phyloP scores from a whole-genome alignment of 495 filamentous ascomycete genomes.

The Terfezia claveryi region DNA sequence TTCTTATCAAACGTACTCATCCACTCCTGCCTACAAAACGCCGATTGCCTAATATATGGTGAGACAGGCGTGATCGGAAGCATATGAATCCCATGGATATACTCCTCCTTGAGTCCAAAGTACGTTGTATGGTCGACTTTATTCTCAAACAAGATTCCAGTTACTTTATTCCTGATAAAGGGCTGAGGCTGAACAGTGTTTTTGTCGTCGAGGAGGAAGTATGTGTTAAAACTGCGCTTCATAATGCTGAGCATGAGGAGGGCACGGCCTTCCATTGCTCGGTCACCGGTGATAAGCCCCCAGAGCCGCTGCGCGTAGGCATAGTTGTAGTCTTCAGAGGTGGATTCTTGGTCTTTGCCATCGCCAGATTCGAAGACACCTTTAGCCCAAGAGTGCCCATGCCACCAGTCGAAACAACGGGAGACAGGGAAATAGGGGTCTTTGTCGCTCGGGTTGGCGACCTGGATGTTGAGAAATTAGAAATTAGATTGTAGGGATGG shows the following conservation, averaged over 20 bases:
- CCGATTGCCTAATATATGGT: slow-evolving; percentile 35
- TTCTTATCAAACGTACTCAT: slow-evolving; percentile 37
- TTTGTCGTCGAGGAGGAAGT: slow-evolving; percentile 50
- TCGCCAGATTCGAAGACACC: slow-evolving; percentile 66
- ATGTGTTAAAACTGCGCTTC: slow-evolving; percentile 44
- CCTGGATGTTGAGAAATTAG: slow-evolving; percentile 40
- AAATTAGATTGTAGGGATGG: background rate
- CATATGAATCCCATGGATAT: slow-evolving; percentile 89
- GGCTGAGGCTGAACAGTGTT: slow-evolving; percentile 52
- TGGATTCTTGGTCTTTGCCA: slow-evolving; percentile 76
- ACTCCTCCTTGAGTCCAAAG: slow-evolving; percentile 64
- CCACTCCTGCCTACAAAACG: slow-evolving; percentile 72
- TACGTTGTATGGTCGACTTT: slow-evolving; percentile 89
- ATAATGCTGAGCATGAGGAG: slow-evolving; percentile 72
- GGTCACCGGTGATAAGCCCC: slow-evolving; percentile 52
- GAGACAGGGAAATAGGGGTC: slow-evolving; percentile 67
- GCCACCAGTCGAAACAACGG: slow-evolving; percentile 76
- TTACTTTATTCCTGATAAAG: slow-evolving; percentile 62
- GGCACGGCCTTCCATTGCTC: slow-evolving; percentile 59
- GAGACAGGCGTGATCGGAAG: slow-evolving; percentile 57
- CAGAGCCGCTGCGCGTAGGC: slow-evolving; percentile 87
- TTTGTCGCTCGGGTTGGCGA: slow-evolving; percentile 45
- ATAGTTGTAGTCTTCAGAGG: slow-evolving; percentile 72
- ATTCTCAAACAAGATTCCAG: slow-evolving; percentile 89
- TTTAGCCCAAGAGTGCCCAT: slow-evolving; percentile 87